These are phyloP conservation scores for Leishmania aethiopica DNA, from an alignment of 208 protist species.

Conservation along the genomic window DNA sequence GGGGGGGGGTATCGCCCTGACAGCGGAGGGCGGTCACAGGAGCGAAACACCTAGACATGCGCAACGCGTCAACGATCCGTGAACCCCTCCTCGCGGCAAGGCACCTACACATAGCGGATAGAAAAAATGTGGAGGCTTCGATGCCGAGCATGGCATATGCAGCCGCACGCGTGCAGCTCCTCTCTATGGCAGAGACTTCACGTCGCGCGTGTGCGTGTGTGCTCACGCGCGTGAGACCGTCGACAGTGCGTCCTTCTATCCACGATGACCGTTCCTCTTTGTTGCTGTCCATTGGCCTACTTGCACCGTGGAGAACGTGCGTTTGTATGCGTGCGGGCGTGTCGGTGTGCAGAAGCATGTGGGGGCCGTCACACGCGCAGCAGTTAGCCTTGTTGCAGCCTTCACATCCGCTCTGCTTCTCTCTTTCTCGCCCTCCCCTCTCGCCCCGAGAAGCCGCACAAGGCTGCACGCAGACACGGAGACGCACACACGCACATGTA, in stretches of 20 bases:
- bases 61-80: neutral
- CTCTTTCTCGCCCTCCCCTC: neutral
- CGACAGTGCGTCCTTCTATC: neutral
- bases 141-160: neutral
- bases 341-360: neutral
- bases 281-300: neutral
- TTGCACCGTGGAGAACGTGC: neutral
- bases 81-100: neutral
- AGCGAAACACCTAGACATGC: neutral
- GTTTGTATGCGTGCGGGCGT: neutral
- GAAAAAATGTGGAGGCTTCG: neutral
- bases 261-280: neutral
- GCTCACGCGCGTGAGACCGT: neutral
- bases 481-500: neutral
- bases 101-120: neutral
- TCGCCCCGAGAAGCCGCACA: neutral
- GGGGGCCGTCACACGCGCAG: neutral
- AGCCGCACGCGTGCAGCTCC: neutral
- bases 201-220: neutral
- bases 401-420: too few relatives aligned
- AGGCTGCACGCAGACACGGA: neutral
- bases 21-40: neutral
- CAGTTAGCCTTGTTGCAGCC: neutral
- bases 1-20: neutral
- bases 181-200: neutral